Base-by-base conservation (phyloP, 495 filamentous ascomycete genomes). In the Penicillium paradoxum region DNA sequence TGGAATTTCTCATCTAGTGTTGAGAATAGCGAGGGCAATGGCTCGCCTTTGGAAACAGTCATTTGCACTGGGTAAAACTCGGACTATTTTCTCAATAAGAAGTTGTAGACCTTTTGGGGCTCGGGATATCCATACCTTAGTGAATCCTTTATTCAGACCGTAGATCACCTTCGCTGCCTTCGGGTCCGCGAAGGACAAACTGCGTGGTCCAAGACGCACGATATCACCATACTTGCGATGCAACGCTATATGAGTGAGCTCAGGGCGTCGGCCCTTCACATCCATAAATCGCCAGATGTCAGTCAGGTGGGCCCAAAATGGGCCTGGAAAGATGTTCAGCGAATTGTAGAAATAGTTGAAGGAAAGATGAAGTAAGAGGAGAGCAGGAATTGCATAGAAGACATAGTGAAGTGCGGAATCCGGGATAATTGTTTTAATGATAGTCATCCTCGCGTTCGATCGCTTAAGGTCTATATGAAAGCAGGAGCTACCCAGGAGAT, bases 111-210 rank as follows among this genome's bases (percentile, higher is more conserved):
- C 0, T 58, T 7, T 53, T 15, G 21, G 19, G 3, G 39, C 18
- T 36, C 25, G 9, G n/a, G n/a, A 6, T 19, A 33, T n/a, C 10
- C 66, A 39, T 53, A 88, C 84, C 78, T 91, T 92, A 50, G 71
- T 73, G 62, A 89, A 89, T n/a, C 86, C 86, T 66, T 90, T 90
- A 60, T 90, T 90, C 50, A 91, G 73, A 1, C 89, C 85, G 60
- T 91, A 93, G 24, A 93, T 91, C 7, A 75, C 74, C 62, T 85
- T 88, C 41, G 90, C 68, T 11, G 85, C 82, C 45, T 76, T 74
- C 0, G 87, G 85, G 57, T 88, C 79, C 4, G 80, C 74, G 55
- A 90, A 86, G 0, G 84, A 85, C 19, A 90, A 65, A 1, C 74
- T 73, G 53, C 86, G 83, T 11, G 87, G 87, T 3, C 86, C 83